Conservation (phyloP, 2,329 filamentous ascomycete genomes). For the Penicillium oxalicum region DNA sequence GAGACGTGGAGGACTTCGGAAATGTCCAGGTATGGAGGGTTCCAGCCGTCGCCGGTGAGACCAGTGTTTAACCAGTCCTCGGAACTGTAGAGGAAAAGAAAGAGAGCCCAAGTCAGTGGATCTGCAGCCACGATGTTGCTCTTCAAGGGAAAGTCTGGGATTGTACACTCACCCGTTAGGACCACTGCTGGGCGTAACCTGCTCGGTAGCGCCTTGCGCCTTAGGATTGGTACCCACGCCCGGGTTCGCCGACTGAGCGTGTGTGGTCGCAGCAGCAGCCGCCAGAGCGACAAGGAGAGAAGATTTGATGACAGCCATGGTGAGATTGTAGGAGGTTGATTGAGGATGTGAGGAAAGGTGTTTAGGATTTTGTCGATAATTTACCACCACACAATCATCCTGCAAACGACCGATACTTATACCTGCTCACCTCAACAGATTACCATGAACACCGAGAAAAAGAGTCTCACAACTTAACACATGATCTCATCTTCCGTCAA, state of each 20-base stretch:
- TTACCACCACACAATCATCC: too few species aligned
- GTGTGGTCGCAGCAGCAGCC: neutral
- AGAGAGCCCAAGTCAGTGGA: neutral
- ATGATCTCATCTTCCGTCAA: neutral
- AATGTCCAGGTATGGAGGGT: slow-evolving; percentile 28
- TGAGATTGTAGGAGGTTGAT: neutral
- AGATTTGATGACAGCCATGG: slow-evolving; percentile 6
- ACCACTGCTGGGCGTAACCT: slow-evolving; percentile 9
- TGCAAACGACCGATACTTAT: neutral
- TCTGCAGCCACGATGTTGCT: neutral
- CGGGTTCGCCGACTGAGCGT: slow-evolving; percentile 9
- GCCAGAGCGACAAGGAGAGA: slow-evolving; percentile 1
- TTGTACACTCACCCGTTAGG: slow-evolving; percentile 3
- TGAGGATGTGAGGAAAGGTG: neutral
- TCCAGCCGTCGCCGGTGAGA: slow-evolving; percentile 23
- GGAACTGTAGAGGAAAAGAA: slow-evolving; percentile 2
- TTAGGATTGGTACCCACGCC: slow-evolving; percentile 12
- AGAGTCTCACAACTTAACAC: neutral
- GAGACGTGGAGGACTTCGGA: slow-evolving; percentile 14
- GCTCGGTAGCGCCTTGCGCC: slow-evolving; percentile 9
- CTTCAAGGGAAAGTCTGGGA: neutral
- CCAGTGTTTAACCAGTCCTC: slow-evolving; percentile 15
- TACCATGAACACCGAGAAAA: too few species aligned
- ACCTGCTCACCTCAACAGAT: neutral
- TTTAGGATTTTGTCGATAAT: neutral